phyloP scores from a whole-genome alignment of 2,329 filamentous ascomycete species.

The Arachnomyces sp. region DNA sequence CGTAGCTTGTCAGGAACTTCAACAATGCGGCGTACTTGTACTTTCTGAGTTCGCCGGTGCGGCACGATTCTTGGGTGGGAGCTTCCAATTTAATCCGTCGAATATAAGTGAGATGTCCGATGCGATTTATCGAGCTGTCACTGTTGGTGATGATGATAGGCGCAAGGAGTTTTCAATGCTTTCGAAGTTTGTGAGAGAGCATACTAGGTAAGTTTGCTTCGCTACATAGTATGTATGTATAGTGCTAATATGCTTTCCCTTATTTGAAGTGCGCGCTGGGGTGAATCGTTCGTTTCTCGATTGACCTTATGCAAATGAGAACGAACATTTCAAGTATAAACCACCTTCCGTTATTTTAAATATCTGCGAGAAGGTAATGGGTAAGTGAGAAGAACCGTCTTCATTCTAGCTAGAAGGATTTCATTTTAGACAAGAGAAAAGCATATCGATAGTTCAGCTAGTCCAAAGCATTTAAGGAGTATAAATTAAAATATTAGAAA shows the following conservation, averaged over 20 bases:
- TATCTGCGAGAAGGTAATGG: too few species aligned
- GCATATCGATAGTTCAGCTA: too few species aligned
- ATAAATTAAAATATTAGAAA: too few species aligned
- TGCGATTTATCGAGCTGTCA: slow-evolving; percentile 77
- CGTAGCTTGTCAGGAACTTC: slow-evolving; percentile 71
- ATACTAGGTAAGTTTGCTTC: slow-evolving; percentile 56
- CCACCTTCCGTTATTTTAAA: too few species aligned
- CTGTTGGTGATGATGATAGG: slow-evolving; percentile 75
- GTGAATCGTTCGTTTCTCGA: slow-evolving; percentile 6
- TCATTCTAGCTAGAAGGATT: too few species aligned
- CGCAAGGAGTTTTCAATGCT: slow-evolving; percentile 75
- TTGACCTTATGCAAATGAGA: too few species aligned
- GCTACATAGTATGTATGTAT: not conserved
- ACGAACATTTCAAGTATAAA: too few species aligned
- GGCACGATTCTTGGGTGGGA: slow-evolving; percentile 80
- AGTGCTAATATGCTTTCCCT: not conserved
- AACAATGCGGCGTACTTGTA: slow-evolving; percentile 83
- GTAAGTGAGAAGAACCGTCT: too few species aligned
- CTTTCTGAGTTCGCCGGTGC: slow-evolving; percentile 94
- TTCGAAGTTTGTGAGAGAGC: slow-evolving; percentile 82
- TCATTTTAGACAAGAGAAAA: too few species aligned
- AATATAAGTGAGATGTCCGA: slow-evolving; percentile 88
- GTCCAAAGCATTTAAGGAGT: too few species aligned
- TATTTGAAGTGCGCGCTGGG: slow-evolving; percentile 8
- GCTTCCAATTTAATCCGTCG: slow-evolving; percentile 88